Base-by-base conservation (phyloP, 2,329 filamentous ascomycete genomes). In the Tolypocladium guangdongense region DNA sequence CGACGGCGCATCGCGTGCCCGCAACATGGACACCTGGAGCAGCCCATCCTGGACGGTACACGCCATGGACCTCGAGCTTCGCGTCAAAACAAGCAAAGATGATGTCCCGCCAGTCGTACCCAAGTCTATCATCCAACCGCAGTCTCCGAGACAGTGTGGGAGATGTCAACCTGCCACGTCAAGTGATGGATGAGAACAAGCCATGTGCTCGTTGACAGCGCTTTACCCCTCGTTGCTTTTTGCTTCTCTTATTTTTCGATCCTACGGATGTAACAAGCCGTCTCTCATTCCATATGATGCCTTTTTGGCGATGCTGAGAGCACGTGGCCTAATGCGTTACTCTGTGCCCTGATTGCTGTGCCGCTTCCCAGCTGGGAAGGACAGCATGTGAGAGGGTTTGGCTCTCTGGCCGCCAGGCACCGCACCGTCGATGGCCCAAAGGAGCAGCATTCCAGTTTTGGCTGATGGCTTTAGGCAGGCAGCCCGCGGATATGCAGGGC, bases 71-170 rank as follows among this genome's bases (percentile, higher is more conserved):
- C 16, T 30, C 8, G 18, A 46, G 27, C 27, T 32, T 46, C 7
- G 41, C 41, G 7, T 30, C 22, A 45, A 45, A 30, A 30, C 14
- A 30, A 36, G 35, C 35, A 36, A 16, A 36, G 35, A 16, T 1
- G 11, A 36, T 36, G n/a, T n/a, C n/a, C n/a, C n/a, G n/a, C n/a
- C n/a, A n/a, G n/a, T n/a, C n/a, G n/a, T n/a, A n/a, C n/a, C n/a
- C n/a, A n/a, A n/a, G n/a, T n/a, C n/a, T n/a, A n/a, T 20, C 39
- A 16, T 46, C 43, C 39, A 51, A 24, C 52, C 53, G 48, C 51
- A 57, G 51, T 51, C 56, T 52, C 56, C 56, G 57, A 58, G 57
- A 60, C 58, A 60, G 48, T 49, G 54, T 53, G 50, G 48, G 50
- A 52, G 47, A 56, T 46, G 45, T 33, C 46, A 33, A 39, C 45